Evolutionary conservation across 257 asterid genomes (phyloP).

Genomic region (Rhazya stricta): DNA sequence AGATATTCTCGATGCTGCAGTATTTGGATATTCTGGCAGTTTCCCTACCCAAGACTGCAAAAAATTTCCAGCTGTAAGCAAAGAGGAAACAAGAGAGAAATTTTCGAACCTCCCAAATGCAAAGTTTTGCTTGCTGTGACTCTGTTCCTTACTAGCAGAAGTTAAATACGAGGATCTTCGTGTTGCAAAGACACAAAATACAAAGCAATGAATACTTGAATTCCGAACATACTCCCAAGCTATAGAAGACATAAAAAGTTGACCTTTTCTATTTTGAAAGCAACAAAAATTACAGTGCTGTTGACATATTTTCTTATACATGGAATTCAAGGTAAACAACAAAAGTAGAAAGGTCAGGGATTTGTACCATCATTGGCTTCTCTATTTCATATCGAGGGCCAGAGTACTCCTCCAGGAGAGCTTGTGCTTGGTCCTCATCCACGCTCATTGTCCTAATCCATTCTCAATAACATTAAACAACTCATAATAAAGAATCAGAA

Average conservation of each 20-base stretch:
- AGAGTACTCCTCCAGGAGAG: slow-evolving; percentile 50
- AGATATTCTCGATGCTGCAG: slow-evolving; percentile 84
- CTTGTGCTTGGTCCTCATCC: slow-evolving; percentile 52
- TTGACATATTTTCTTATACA: slow-evolving; percentile 2
- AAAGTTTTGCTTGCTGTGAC: neutral
- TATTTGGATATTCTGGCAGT: slow-evolving; percentile 77
- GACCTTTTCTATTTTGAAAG: neutral
- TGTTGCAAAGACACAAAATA: neutral
- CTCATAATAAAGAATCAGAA: slow-evolving; percentile 19
- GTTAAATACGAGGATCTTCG: neutral
- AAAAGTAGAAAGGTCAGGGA: neutral
- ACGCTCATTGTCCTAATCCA: slow-evolving; percentile 68
- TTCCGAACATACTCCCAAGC: neutral
- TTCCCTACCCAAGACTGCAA: slow-evolving; percentile 82
- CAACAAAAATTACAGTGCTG: neutral
- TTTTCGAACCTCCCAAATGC: slow-evolving; percentile 10
- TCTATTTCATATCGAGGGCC: slow-evolving; percentile 85
- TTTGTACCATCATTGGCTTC: slow-evolving; percentile 70
- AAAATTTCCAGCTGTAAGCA: slow-evolving; percentile 25
- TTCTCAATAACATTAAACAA: slow-evolving; percentile 9
- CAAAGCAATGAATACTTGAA: neutral
- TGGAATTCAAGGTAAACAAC: slow-evolving; percentile 13
- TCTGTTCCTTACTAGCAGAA: neutral
- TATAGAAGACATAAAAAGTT: neutral
- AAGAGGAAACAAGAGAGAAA: slow-evolving; percentile 18